phyloP scores from a whole-genome alignment of 495 filamentous ascomycete species.

The Symbiotaphrina buchneri region DNA sequence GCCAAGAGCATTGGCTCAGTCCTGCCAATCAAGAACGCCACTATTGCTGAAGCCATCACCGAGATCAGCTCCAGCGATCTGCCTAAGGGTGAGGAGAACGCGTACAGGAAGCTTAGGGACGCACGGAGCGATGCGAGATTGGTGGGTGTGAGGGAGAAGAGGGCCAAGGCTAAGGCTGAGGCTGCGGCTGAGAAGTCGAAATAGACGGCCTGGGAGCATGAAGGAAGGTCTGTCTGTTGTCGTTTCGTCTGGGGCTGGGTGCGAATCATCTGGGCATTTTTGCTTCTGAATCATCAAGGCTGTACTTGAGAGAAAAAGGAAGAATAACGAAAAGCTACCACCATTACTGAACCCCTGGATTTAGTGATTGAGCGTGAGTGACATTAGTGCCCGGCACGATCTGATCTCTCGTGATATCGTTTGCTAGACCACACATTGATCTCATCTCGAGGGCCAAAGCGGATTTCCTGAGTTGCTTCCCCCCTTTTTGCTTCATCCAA shows the following conservation, averaged over 20 bases:
- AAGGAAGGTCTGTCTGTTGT: slow-evolving; percentile 1
- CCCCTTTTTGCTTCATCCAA: too few species aligned
- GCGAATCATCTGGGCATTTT: background rate
- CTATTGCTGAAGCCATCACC: slow-evolving; percentile 27
- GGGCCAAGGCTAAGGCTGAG: slow-evolving; percentile 75
- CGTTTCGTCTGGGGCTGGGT: background rate
- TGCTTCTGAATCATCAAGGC: background rate
- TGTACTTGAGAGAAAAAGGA: slow-evolving; percentile 2
- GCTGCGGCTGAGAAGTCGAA: slow-evolving; percentile 83
- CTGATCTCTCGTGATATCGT: too few species aligned
- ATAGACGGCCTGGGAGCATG: slow-evolving; percentile 31
- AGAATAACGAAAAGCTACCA: too few species aligned
- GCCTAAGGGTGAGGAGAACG: slow-evolving; percentile 56
- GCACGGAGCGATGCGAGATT: slow-evolving; percentile 68
- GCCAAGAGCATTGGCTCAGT: slow-evolving; percentile 27
- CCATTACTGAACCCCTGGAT: too few species aligned
- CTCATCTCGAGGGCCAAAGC: too few species aligned
- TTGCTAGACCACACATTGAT: too few species aligned
- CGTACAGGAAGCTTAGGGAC: slow-evolving; percentile 66
- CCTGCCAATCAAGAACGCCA: slow-evolving; percentile 50
- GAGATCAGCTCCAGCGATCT: slow-evolving; percentile 70
- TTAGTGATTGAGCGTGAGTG: too few species aligned
- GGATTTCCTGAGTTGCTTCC: too few species aligned
- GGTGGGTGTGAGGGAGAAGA: slow-evolving; percentile 74
- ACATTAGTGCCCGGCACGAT: too few species aligned